These are phyloP conservation scores for Silybum marianum DNA, from an alignment of 129 eudicot genomes.

Conservation along the genomic window DNA sequence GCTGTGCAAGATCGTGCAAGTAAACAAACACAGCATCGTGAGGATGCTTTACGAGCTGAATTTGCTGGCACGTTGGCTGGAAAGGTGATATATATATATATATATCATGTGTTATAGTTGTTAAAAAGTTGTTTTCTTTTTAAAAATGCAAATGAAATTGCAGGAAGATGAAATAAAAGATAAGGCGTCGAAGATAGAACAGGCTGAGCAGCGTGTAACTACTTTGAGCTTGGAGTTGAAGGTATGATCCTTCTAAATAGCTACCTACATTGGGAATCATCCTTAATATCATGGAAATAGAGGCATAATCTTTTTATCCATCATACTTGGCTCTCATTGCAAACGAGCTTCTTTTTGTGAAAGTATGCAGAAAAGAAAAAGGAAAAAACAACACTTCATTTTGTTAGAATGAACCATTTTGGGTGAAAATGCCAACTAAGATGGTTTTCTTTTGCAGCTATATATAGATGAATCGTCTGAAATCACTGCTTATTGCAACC, in stretches of 20 bases:
- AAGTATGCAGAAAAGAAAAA: background rate
- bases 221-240: conserved; percentile 84
- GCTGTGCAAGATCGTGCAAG: conserved; percentile 75
- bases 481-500: no score
- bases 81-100: conserved; percentile 49
- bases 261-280: background rate
- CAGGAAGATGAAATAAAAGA: conserved; percentile 84
- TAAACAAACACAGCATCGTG: conserved; percentile 76
- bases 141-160: conserved; percentile 20
- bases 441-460: background rate
- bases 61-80: conserved; percentile 57
- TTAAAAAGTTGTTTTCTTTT: conserved; percentile 10
- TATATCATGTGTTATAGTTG: background rate
- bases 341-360: background rate
- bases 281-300: background rate
- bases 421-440: background rate
- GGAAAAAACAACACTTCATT: background rate
- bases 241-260: conserved; percentile 50
- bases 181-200: conserved; percentile 70
- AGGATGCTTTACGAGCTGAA: conserved; percentile 79
- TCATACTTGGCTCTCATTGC: conserved; percentile 5
- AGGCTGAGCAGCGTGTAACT: conserved; percentile 83
- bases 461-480: no score
- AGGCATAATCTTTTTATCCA: background rate
- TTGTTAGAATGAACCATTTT: background rate